Evolutionary conservation across 2,329 filamentous ascomycete genomes (phyloP).

Genomic region (Hypoxylon sp.): DNA sequence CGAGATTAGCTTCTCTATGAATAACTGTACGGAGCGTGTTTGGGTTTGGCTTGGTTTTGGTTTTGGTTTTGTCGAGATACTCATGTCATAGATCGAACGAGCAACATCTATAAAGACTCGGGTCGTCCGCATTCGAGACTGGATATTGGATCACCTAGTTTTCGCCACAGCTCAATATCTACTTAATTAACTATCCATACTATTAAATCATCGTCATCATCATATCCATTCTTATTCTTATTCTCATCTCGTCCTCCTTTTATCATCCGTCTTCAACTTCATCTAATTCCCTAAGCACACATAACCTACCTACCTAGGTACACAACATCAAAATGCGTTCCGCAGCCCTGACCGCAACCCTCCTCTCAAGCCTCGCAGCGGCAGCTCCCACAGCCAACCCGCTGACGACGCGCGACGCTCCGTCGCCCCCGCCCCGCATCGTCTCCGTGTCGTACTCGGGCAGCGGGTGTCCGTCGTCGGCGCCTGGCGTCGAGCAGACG

Average conservation of each 20-base stretch:
- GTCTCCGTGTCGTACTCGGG: constrained; percentile 57
- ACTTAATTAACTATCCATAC: constrained; percentile 25
- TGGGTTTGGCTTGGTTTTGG: background rate
- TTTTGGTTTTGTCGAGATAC: background rate
- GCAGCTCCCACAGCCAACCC: constrained; percentile 41
- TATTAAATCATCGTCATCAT: constrained; percentile 1
- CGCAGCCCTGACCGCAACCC: constrained; percentile 40
- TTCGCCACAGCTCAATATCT: constrained; percentile 19
- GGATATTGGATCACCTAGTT: constrained; percentile 11
- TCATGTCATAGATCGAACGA: constrained; percentile 37
- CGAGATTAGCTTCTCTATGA: constrained; percentile 34
- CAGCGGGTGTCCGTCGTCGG: constrained; percentile 56
- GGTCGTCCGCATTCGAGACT: constrained; percentile 20
- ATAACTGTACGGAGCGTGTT: constrained; percentile 11
- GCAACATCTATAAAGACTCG: constrained; percentile 38
- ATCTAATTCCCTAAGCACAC: background rate
- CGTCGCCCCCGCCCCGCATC: constrained; percentile 51
- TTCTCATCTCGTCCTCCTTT: background rate
- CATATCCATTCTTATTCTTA: constrained; percentile 1
- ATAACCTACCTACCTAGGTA: no score
- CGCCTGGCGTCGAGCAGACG: constrained; percentile 53
- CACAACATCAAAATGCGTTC: constrained; percentile 35
- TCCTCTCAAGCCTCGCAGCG: constrained; percentile 43
- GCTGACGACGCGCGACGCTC: constrained; percentile 43
- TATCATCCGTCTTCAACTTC: background rate